Evolutionary conservation across 768 basidiomycete genomes (phyloP).

Genomic region (Termitomyces sp.): DNA sequence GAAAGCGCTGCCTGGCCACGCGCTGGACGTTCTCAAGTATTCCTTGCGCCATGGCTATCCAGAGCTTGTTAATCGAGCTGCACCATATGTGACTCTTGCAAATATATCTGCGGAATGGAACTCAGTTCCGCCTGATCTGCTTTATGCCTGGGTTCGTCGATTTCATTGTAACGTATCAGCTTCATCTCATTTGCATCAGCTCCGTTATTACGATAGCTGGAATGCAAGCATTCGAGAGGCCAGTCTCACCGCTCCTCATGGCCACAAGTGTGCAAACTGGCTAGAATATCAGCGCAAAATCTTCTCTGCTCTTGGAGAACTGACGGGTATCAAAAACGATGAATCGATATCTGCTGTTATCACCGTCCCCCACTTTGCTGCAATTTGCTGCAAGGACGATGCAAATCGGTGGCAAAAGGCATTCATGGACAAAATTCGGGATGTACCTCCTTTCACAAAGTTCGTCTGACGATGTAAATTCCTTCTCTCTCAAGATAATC

Average conservation of each 20-base stretch:
- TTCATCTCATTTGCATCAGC: not conserved
- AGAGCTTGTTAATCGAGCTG: constrained; percentile 8
- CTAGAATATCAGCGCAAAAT: constrained; percentile 12
- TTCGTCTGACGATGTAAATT: not conserved
- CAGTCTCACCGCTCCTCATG: constrained; percentile 4
- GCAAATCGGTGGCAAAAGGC: constrained; percentile 9
- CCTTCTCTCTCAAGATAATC: not conserved
- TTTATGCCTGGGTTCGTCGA: constrained; percentile 9
- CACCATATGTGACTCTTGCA: constrained; percentile 9
- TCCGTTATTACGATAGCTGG: constrained; percentile 11
- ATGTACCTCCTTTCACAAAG: constrained; percentile 11
- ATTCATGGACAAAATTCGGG: constrained; percentile 4
- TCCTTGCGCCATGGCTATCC: constrained; percentile 13
- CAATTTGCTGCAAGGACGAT: constrained; percentile 15
- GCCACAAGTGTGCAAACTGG: constrained; percentile 13
- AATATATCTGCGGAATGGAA: constrained; percentile 1
- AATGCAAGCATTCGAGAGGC: constrained; percentile 9
- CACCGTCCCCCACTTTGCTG: constrained; percentile 11
- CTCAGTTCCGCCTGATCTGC: constrained; percentile 1
- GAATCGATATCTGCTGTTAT: constrained; percentile 8
- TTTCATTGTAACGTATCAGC: not conserved
- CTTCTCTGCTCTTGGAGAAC: constrained; percentile 7
- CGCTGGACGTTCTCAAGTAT: constrained; percentile 12
- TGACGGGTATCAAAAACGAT: constrained; percentile 10
- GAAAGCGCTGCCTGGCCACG: constrained; percentile 8